phyloP scores from a whole-genome alignment of 2,329 filamentous ascomycete genomes.

The Zalaria obscura region DNA sequence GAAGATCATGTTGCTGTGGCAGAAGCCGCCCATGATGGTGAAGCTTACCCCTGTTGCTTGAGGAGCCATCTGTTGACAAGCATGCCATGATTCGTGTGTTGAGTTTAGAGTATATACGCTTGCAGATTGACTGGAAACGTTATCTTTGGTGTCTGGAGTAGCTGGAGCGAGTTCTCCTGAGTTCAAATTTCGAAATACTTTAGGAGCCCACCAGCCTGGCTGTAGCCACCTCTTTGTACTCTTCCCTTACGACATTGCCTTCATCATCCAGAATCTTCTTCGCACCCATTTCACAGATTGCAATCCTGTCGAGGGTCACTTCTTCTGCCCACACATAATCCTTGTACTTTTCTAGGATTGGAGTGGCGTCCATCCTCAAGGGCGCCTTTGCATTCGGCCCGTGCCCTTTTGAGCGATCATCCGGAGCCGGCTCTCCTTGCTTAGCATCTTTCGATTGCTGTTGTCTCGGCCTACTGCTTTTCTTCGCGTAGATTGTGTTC shows the following conservation, averaged over 20 bases:
- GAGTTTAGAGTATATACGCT: too few species aligned
- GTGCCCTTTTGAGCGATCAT: slow-evolving; percentile 13
- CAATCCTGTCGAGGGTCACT: slow-evolving; percentile 53
- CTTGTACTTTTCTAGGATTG: slow-evolving; percentile 39
- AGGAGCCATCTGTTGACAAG: too few species aligned
- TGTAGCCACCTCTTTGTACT: slow-evolving; percentile 35
- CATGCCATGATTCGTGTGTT: too few species aligned
- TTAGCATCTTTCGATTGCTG: background rate
- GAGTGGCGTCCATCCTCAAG: slow-evolving; percentile 26
- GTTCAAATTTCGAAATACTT: too few species aligned
- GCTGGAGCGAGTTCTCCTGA: too few species aligned
- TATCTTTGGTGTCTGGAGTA: too few species aligned
- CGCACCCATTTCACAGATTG: slow-evolving; percentile 80
- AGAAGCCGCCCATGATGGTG: slow-evolving; percentile 1
- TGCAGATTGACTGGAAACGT: too few species aligned
- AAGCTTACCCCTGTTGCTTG: slow-evolving; percentile 1
- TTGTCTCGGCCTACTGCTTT: slow-evolving; percentile 14
- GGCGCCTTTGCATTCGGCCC: slow-evolving; percentile 20
- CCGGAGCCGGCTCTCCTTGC: slow-evolving; percentile 1
- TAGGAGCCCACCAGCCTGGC: background rate
- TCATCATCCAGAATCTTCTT: slow-evolving; percentile 42
- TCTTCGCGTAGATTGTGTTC: slow-evolving; percentile 66
- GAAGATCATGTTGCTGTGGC: slow-evolving; percentile 2
- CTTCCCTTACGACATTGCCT: slow-evolving; percentile 35
- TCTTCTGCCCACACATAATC: slow-evolving; percentile 58